Conservation (phyloP, 1,284 basidiomycete genomes). For the Pyrrhoderma noxium region DNA sequence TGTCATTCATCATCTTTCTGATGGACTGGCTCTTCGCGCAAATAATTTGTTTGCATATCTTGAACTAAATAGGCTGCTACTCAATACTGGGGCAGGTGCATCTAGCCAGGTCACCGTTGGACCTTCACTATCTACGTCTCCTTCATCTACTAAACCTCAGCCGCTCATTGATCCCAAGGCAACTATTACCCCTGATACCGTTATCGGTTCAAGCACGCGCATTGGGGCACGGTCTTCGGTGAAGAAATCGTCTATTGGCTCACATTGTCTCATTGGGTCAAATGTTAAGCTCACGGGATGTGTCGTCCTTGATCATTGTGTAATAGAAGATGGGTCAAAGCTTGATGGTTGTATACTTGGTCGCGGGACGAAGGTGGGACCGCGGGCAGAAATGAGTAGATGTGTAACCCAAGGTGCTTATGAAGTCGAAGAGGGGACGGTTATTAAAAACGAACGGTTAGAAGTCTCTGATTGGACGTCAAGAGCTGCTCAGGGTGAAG, state of each 20-base stretch:
- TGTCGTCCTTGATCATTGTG: slow-evolving; percentile 85
- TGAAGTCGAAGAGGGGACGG: slow-evolving; percentile 64
- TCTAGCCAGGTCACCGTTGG: slow-evolving; percentile 24
- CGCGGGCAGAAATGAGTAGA: slow-evolving; percentile 70
- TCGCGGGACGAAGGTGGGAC: slow-evolving; percentile 73
- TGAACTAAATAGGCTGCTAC: slow-evolving; percentile 66
- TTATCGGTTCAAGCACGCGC: slow-evolving; percentile 75
- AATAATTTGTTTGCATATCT: slow-evolving; percentile 81
- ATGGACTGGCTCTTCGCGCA: slow-evolving; percentile 64
- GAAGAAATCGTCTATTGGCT: slow-evolving; percentile 84
- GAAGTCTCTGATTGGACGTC: slow-evolving; percentile 57
- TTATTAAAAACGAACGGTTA: slow-evolving; percentile 57
- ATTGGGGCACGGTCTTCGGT: slow-evolving; percentile 81
- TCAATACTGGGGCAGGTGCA: slow-evolving; percentile 42
- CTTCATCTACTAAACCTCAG: slow-evolving; percentile 24
- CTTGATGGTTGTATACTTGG: slow-evolving; percentile 87
- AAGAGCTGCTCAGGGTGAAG: slow-evolving; percentile 28
- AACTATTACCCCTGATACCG: slow-evolving; percentile 81
- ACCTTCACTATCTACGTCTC: slow-evolving; percentile 34
- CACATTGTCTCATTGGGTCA: slow-evolving; percentile 84
- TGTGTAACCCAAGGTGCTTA: slow-evolving; percentile 89
- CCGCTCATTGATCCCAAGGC: slow-evolving; percentile 69
- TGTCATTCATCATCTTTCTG: slow-evolving; percentile 46
- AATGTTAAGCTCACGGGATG: slow-evolving; percentile 83
- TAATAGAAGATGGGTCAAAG: slow-evolving; percentile 85